Evolutionary conservation across 1,139 yeast genomes (phyloP), one percentile per base, ranked within the genome.

Genomic region (Saccharomycopsis hybrid): DNA sequence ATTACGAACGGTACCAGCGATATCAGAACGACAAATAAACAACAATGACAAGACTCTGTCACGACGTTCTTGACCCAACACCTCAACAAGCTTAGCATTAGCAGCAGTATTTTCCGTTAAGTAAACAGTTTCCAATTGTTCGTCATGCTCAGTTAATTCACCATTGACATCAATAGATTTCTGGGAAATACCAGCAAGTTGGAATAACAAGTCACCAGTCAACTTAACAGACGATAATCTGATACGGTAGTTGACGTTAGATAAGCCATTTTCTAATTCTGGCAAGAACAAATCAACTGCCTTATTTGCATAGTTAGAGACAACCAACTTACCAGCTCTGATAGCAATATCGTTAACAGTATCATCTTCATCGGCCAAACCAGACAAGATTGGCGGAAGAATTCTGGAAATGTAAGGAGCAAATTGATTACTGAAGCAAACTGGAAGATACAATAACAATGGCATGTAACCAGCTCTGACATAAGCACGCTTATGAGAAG

Each of bases 391-490:
- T 3, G 97, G 94, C 28, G 96, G 95, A 64, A 92, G 86, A 53
- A 92, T 85, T 60, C 78, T 80, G 53, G 78, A 77, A 65, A 94
- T 76, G 62, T 90, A 94, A 13, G 97, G 96, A 36, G 96, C 78
- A 69, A 92, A 87, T 62, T 87, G 94, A 44, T 85, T 71, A 44
- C 98, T 98, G 65, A 92, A 94, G 67, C 97, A 86, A 46, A 92
- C 95, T 3, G 98, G 98, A 57, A 94, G 72, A 65, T 86, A 92
- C 49, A 94, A 72, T 62, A 94, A 71, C 63, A 94, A 69, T 25
- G 97, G 97, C 84, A 89, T 83, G 66, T 80, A 94, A 41, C 97
- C 97, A 55, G 92, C 95, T 65, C 97, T 85, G 49, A 88, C 78
- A 64, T 82, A 81, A 28, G 82, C 64, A 61, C 85, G 78, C 30